Percentiles rank a stretch among this genome's conserved stretches.
phyloP scores from a whole-genome alignment of 192 early-diverging fungal species.

The Backusella macrospora region DNA sequence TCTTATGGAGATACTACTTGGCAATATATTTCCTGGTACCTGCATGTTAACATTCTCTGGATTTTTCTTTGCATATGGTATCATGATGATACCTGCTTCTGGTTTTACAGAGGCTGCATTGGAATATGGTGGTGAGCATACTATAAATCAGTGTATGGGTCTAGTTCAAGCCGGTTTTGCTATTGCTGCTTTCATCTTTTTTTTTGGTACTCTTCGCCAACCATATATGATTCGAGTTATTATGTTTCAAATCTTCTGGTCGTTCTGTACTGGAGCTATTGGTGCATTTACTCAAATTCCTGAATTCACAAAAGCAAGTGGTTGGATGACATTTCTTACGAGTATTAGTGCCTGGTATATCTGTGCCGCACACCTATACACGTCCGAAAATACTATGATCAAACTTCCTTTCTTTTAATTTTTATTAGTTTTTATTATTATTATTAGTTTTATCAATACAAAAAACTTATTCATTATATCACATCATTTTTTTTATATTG shows the following conservation, averaged over 20 bases:
- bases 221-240: slow-evolving; percentile 25
- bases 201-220: slow-evolving; percentile 27
- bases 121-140: background rate
- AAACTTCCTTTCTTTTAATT: slow-evolving; percentile 25
- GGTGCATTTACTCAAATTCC: slow-evolving; percentile 12
- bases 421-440: background rate
- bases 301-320: slow-evolving; percentile 16
- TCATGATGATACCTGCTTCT: slow-evolving; percentile 29
- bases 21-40: slow-evolving; percentile 31
- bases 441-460: background rate
- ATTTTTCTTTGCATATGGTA: slow-evolving; percentile 33
- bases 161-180: slow-evolving; percentile 23
- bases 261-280: slow-evolving; percentile 22
- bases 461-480: background rate
- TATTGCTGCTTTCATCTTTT: slow-evolving; percentile 25
- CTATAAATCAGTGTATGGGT: background rate
- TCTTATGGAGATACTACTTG: slow-evolving; percentile 22
- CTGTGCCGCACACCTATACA: slow-evolving; percentile 16
- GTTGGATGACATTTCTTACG: slow-evolving; percentile 30
- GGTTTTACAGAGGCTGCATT: slow-evolving; percentile 11
- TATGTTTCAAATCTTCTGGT: slow-evolving; percentile 24
- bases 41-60: slow-evolving; percentile 24
- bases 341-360: slow-evolving; percentile 27
- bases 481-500: background rate
- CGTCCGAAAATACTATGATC: slow-evolving; percentile 5